Conservation (phyloP, 345 rosid species). For the Arabis alpina region DNA sequence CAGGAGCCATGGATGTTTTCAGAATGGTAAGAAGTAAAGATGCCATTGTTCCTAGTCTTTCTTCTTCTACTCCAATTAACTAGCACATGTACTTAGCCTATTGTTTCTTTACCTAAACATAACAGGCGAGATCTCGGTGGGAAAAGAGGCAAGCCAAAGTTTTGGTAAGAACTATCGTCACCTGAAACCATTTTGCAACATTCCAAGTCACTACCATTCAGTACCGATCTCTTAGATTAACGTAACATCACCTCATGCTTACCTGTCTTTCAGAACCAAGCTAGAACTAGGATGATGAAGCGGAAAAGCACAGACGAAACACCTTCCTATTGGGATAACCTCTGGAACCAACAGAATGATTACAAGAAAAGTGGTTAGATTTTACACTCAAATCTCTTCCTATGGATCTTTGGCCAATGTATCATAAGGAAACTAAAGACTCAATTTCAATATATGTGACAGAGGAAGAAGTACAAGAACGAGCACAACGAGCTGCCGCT, state of each 20-base stretch:
- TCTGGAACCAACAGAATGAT: conserved; percentile 67
- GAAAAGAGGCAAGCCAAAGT: conserved; percentile 92
- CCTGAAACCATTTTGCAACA: neutral
- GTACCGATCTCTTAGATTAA: neutral
- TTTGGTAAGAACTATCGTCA: conserved; percentile 58
- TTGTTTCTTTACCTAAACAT: conserved; percentile 13
- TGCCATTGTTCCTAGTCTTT: neutral
- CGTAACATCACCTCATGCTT: neutral
- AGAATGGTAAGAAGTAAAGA: conserved; percentile 64
- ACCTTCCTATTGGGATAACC: conserved; percentile 69
- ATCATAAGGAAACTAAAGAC: neutral
- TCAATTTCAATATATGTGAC: conserved; percentile 31
- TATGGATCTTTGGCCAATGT: neutral
- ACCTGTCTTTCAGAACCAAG: conserved; percentile 60
- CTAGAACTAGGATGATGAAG: conserved; percentile 73
- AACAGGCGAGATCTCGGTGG: conserved; percentile 93
- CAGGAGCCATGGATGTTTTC: conserved; percentile 73
- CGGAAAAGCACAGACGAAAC: conserved; percentile 55
- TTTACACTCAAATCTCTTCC: neutral
- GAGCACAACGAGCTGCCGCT: conserved; percentile 76
- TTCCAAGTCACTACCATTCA: neutral
- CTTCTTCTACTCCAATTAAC: neutral
- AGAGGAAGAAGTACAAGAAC: conserved; percentile 85
- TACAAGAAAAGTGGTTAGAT: conserved; percentile 63
- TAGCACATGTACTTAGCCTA: conserved; percentile 1